These are phyloP conservation scores for Populus trichocarpa DNA, from an alignment of 441 rosid genomes.

Conservation along the genomic window DNA sequence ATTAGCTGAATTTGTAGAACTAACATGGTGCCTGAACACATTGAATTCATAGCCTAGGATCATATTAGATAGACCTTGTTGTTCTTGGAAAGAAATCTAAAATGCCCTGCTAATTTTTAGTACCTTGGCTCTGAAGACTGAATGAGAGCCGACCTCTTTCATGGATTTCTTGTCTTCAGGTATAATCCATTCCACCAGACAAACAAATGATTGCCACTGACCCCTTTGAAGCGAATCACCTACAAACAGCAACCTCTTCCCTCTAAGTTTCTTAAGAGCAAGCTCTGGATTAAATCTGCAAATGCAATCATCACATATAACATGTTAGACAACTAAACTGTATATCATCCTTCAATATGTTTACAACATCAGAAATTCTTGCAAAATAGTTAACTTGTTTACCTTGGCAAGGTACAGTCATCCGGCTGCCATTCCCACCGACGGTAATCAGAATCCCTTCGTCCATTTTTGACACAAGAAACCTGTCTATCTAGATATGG, in stretches of 20 bases:
- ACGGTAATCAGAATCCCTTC: constrained; percentile 61
- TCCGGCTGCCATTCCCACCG: constrained; percentile 95
- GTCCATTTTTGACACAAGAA: constrained; percentile 65
- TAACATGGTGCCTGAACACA: not conserved
- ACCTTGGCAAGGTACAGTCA: constrained; percentile 84
- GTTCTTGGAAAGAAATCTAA: not conserved
- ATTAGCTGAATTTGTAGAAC: not conserved
- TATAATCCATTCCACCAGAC: constrained; percentile 71
- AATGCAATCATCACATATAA: not conserved
- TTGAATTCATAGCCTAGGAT: not conserved
- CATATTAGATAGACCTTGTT: not conserved
- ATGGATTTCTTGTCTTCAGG: constrained; percentile 64
- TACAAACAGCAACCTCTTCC: constrained; percentile 68
- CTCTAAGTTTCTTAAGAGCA: constrained; percentile 62
- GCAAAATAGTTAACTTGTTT: not conserved
- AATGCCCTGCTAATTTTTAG: not conserved
- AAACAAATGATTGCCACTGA: constrained; percentile 92
- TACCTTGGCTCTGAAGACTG: constrained; percentile 82
- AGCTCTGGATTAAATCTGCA: constrained; percentile 62
- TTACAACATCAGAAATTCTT: not conserved
- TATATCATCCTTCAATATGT: not conserved
- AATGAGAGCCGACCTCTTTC: constrained; percentile 38
- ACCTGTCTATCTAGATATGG: constrained; percentile 76
- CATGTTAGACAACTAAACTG: not conserved
- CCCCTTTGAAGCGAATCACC: constrained; percentile 90